Evolutionary conservation across 768 basidiomycete species (phyloP).

Genomic region (Lactifluus piperatus): DNA sequence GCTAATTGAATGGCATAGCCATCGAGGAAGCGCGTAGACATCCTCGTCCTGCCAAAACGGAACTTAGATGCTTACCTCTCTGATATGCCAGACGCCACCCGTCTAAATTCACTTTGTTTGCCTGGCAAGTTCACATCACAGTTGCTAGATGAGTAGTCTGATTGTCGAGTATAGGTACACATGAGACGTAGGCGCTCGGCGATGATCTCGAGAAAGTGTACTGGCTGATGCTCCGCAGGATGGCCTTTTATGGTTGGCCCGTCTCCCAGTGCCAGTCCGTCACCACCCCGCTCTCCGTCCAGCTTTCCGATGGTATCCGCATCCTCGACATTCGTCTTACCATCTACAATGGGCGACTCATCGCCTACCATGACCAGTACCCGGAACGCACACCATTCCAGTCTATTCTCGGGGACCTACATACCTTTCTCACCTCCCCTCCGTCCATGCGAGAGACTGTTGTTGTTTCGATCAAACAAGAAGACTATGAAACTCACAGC

Average conservation of each 20-base stretch:
- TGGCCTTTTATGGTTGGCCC: slow-evolving; percentile 82
- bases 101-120: slow-evolving; percentile 66
- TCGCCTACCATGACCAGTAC: slow-evolving; percentile 74
- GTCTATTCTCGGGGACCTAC: slow-evolving; percentile 51
- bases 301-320: slow-evolving; percentile 72
- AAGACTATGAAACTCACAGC: slow-evolving; percentile 49
- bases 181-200: slow-evolving; percentile 47
- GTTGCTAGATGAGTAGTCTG: slow-evolving; percentile 5
- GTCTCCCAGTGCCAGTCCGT: slow-evolving; percentile 79
- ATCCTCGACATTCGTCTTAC: slow-evolving; percentile 76
- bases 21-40: slow-evolving; percentile 33
- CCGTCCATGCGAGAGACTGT: slow-evolving; percentile 59
- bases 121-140: slow-evolving; percentile 46
- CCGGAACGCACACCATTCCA: slow-evolving; percentile 63
- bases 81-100: slow-evolving; percentile 53
- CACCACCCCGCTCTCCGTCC: slow-evolving; percentile 49
- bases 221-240: slow-evolving; percentile 32
- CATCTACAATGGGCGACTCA: slow-evolving; percentile 50
- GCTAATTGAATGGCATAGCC: slow-evolving; percentile 30
- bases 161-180: slow-evolving; percentile 39
- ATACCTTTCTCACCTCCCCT: slow-evolving; percentile 54
- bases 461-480: slow-evolving; percentile 86
- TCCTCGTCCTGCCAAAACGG: slow-evolving; percentile 55
- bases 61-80: slow-evolving; percentile 48
- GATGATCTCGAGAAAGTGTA: neutral